These are phyloP conservation scores for Raphanus raphanistrum DNA, from an alignment of 345 rosid species.

Conservation along the genomic window DNA sequence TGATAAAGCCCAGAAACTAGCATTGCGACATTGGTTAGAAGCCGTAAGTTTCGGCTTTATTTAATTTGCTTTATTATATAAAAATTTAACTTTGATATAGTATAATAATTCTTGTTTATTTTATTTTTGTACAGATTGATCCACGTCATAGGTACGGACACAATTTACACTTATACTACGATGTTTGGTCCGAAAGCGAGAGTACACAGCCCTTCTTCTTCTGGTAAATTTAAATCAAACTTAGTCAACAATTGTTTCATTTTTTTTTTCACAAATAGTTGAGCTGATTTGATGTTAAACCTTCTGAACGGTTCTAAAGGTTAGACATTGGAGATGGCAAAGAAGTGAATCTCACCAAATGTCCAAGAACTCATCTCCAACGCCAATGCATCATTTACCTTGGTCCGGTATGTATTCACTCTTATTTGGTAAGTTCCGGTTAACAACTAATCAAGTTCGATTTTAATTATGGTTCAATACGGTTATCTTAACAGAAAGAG, in stretches of 20 bases:
- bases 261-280: neutral
- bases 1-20: constrained; percentile 85
- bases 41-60: constrained; percentile 62
- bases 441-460: too few relatives aligned
- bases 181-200: constrained; percentile 59
- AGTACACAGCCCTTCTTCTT: constrained; percentile 74
- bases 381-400: constrained; percentile 74
- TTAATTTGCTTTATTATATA: neutral
- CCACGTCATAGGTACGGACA: constrained; percentile 88
- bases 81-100: neutral
- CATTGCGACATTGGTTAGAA: constrained; percentile 95
- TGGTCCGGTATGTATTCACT: constrained; percentile 52
- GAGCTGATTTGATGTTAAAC: constrained; percentile 1
- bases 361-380: constrained; percentile 55
- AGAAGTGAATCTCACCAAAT: constrained; percentile 52
- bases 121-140: constrained; percentile 53
- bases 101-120: neutral
- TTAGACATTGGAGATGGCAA: constrained; percentile 83
- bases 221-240: constrained; percentile 46
- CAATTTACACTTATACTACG: constrained; percentile 65
- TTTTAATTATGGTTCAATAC: neutral
- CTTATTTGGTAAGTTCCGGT: neutral
- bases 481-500: constrained; percentile 49
- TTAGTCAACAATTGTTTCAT: neutral
- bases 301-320: constrained; percentile 44